These are phyloP conservation scores for Sporopachydermia cereana DNA, from an alignment of 1,139 yeast species.

Conservation along the genomic window DNA sequence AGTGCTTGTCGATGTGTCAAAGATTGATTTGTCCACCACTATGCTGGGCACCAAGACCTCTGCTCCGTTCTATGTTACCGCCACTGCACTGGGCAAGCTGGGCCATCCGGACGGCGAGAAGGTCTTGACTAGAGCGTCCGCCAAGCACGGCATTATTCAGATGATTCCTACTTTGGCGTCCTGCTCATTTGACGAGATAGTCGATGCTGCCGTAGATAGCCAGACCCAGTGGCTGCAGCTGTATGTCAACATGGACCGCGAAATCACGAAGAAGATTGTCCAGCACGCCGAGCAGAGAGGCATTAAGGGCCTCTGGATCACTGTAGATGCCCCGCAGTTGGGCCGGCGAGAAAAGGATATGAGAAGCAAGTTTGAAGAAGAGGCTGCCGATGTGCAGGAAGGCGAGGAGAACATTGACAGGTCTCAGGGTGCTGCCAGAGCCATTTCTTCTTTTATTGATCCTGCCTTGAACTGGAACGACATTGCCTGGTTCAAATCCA, in stretches of 20 bases:
- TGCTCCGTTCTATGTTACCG: slow-evolving; percentile 46
- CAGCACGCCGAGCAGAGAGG: slow-evolving; percentile 68
- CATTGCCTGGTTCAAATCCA: slow-evolving; percentile 41
- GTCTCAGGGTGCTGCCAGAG: slow-evolving; percentile 78
- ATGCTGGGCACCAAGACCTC: slow-evolving; percentile 36
- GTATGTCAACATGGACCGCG: slow-evolving; percentile 67
- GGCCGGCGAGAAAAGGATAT: slow-evolving; percentile 78
- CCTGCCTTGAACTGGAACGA: slow-evolving; percentile 65
- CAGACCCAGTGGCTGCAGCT: slow-evolving; percentile 86
- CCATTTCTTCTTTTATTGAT: slow-evolving; percentile 76
- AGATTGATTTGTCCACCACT: slow-evolving; percentile 39
- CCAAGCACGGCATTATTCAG: slow-evolving; percentile 35
- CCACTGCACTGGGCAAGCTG: slow-evolving; percentile 44
- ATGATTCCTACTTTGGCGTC: slow-evolving; percentile 49
- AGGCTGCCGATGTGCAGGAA: slow-evolving; percentile 36
- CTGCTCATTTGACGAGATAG: slow-evolving; percentile 44
- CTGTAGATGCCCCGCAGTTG: slow-evolving; percentile 90
- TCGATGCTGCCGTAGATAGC: slow-evolving; percentile 34
- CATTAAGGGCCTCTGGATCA: slow-evolving; percentile 66
- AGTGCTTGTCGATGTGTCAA: slow-evolving; percentile 60
- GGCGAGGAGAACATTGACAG: slow-evolving; percentile 40
- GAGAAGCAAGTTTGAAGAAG: slow-evolving; percentile 50
- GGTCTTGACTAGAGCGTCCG: slow-evolving; percentile 39
- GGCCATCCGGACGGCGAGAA: slow-evolving; percentile 48
- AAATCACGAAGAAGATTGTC: slow-evolving; percentile 46